These are phyloP conservation scores for Coemansia sp. DNA, from an alignment of 192 early-diverging fungal species.

Conservation along the genomic window DNA sequence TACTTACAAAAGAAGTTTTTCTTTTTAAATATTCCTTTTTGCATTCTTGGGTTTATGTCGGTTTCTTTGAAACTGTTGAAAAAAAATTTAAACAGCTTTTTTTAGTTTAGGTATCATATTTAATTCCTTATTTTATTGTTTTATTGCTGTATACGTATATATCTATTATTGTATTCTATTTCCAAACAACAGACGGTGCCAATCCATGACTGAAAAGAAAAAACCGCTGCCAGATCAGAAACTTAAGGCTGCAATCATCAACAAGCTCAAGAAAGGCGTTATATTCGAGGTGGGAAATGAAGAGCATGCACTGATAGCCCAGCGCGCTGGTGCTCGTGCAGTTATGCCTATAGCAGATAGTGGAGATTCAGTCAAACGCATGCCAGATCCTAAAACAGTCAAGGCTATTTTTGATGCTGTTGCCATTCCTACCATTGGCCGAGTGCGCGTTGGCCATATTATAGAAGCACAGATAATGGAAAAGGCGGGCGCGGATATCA, in stretches of 20 bases:
- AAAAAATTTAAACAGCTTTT: background rate
- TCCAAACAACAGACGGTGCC: background rate
- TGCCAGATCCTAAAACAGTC: conserved; percentile 99
- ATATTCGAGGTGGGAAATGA: conserved; percentile 99
- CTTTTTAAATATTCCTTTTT: no score
- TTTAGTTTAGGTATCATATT: no score
- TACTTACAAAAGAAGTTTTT: no score
- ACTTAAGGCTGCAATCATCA: background rate
- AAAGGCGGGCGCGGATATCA: conserved; percentile 88
- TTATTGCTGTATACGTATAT: no score
- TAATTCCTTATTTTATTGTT: no score
- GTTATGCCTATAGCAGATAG: conserved; percentile 97
- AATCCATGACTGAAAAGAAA: background rate
- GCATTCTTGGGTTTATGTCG: no score
- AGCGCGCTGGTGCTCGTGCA: conserved; percentile 93
- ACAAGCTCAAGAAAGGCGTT: conserved; percentile 96
- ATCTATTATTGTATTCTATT: no score
- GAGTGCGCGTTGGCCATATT: conserved; percentile 98
- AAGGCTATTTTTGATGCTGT: conserved; percentile 93
- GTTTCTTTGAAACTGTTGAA: no score
- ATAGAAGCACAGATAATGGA: conserved; percentile 98
- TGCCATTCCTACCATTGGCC: conserved; percentile 98
- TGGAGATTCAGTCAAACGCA: conserved; percentile 93
- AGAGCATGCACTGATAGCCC: conserved; percentile 96
- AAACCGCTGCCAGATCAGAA: background rate